Percentiles rank a stretch among this genome's conserved stretches.
Conservation (phyloP, 1,284 basidiomycete species). For the Ustanciosporium gigantosporum region DNA sequence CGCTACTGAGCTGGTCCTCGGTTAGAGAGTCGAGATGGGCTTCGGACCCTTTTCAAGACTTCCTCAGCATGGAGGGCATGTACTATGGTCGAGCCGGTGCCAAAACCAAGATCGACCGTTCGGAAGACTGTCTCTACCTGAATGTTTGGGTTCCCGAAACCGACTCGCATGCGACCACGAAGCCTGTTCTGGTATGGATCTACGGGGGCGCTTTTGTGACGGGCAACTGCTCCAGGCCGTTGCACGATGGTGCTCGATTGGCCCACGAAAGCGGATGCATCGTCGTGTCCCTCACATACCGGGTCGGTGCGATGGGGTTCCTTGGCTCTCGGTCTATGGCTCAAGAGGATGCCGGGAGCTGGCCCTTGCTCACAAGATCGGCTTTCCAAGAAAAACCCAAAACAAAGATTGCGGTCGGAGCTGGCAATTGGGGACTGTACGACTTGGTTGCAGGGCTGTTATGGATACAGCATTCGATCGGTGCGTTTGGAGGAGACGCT, state of each 20-base stretch:
- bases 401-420: constrained; percentile 1
- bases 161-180: background rate
- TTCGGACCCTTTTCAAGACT: constrained; percentile 34
- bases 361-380: constrained; percentile 14
- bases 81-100: constrained; percentile 11
- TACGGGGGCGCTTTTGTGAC: constrained; percentile 65
- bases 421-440: constrained; percentile 67
- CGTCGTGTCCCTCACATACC: constrained; percentile 65
- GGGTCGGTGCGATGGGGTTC: constrained; percentile 64
- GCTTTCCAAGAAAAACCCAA: constrained; percentile 9
- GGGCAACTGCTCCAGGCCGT: constrained; percentile 39
- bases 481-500: constrained; percentile 70
- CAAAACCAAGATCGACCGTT: constrained; percentile 41
- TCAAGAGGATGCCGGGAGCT: constrained; percentile 7
- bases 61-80: constrained; percentile 27
- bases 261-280: constrained; percentile 57
- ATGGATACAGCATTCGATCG: constrained; percentile 70
- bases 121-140: constrained; percentile 66
- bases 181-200: constrained; percentile 67
- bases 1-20: constrained; percentile 10
- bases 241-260: constrained; percentile 21
- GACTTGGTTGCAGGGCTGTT: constrained; percentile 68
- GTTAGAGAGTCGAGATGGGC: constrained; percentile 15
- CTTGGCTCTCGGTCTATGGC: constrained; percentile 64
- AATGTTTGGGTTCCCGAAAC: constrained; percentile 60